Conservation (phyloP, 1,284 basidiomycete genomes). For the Coniferiporia sulphurascens region DNA sequence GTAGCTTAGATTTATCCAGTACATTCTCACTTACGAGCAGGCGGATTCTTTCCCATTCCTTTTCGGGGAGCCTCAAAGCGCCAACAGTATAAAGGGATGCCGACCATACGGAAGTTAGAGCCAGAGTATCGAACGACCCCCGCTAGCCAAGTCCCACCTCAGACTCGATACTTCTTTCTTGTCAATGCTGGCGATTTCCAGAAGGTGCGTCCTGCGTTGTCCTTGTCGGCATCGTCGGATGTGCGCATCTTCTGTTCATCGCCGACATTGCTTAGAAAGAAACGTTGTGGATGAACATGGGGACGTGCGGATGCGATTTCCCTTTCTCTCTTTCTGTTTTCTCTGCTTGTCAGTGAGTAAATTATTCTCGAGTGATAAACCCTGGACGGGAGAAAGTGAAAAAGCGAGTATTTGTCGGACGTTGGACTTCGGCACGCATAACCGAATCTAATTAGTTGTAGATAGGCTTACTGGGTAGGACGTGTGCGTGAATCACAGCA, state of each 20-base stretch:
- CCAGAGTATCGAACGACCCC: not conserved
- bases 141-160: not conserved
- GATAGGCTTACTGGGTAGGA: too few relatives aligned
- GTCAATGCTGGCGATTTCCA: constrained; percentile 5
- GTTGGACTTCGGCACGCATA: too few relatives aligned
- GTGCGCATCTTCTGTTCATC: constrained; percentile 11
- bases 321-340: not conserved
- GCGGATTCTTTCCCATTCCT: not conserved
- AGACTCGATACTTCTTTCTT: constrained; percentile 5
- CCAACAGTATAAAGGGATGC: not conserved
- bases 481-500: too few relatives aligned
- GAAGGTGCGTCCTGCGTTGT: not conserved
- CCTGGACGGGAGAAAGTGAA: too few relatives aligned
- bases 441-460: too few relatives aligned
- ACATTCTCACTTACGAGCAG: not conserved
- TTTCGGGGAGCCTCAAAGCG: not conserved
- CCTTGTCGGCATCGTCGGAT: not conserved
- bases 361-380: too few relatives aligned
- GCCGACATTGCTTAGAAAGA: constrained; percentile 18
- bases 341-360: not conserved
- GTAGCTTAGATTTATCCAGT: not conserved
- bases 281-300: constrained; percentile 1
- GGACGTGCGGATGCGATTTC: not conserved
- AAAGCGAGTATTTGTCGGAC: too few relatives aligned
- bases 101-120: not conserved